phyloP scores from a whole-genome alignment of 2,329 filamentous ascomycete genomes.

The Fusarium solani-melongenae region DNA sequence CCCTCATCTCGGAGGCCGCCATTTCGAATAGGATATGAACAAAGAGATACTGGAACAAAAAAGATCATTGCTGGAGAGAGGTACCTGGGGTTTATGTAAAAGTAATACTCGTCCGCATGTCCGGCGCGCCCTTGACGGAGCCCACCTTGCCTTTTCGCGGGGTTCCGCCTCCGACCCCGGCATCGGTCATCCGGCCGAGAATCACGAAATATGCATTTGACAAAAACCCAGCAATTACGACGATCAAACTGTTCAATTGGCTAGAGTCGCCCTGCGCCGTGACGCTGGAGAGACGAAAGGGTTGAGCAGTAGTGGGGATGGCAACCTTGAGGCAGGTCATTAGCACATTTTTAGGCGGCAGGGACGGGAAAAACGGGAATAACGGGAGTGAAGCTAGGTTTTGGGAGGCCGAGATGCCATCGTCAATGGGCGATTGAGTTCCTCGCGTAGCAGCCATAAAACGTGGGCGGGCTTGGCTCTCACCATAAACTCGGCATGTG shows the following conservation, averaged over 20 bases:
- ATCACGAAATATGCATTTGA: neutral
- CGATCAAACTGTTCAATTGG: neutral
- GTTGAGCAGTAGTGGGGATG: neutral
- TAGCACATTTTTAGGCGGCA: neutral
- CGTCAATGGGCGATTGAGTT: neutral
- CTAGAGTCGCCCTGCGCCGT: neutral
- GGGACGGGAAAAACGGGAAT: neutral
- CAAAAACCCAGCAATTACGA: neutral
- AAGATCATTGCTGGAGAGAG: neutral
- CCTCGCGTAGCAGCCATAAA: neutral
- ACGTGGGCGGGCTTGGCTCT: neutral
- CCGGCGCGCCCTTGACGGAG: constrained; percentile 5
- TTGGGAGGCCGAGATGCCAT: neutral
- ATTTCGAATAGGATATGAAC: fast-evolving
- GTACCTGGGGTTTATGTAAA: constrained; percentile 12
- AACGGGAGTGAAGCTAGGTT: neutral
- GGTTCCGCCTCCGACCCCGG: constrained; percentile 28
- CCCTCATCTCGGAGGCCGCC: neutral
- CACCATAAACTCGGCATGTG: neutral
- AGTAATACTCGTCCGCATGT: neutral
- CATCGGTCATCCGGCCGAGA: neutral
- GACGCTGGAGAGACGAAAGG: neutral
- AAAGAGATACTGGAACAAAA: neutral
- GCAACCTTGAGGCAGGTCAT: neutral
- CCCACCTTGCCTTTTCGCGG: constrained; percentile 3